Evolutionary conservation across 495 filamentous ascomycete genomes (phyloP), one percentile per base, ranked within the genome.

Genomic region (Penicillium taxi): DNA sequence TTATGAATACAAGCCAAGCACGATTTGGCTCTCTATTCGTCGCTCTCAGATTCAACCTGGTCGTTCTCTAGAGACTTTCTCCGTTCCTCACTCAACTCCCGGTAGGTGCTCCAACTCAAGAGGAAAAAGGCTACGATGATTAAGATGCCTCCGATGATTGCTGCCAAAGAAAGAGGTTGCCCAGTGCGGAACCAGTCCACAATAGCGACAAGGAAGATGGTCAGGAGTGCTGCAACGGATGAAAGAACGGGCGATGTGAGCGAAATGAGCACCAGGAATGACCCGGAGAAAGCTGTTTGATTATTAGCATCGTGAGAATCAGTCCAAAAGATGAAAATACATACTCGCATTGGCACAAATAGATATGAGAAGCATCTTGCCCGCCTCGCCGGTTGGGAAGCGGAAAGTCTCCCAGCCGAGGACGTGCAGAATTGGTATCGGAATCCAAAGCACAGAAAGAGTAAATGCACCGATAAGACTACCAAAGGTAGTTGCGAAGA

Each of bases 151-250:
- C 91, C 91, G 7, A 75, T 51, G 2, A 96, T 71, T 3, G 89
- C 81, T 1, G 87, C 81, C 2, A 68, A 52, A 28, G 79, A 82
- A 18, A 95, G 68, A 1, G 82, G 77, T 37, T 77, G 69, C 16
- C 86, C 86, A 1, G 83, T 89, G 40, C 82, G 66, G 29, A 85
- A 49, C 84, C 89, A 94, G 56, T 98, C 91, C 22, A 81, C 82
- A 24, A 96, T 71, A 0, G 90, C 90, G 2, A 98, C 90, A 34
- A 96, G 74, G 69, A 98, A 95, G 46, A 98, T 96, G 11, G 91
- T 96, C 18, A 98, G 72, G 26, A 98, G 72, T 4, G 87, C 86
- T 4, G 91, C 91, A 6, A 98, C 91, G 11, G 81, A 87, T 38
- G 81, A 88, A 4, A 98, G 69, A 6, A 98, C 91, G 3, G 91